Evolutionary conservation across 805 yeast genomes (phyloP), one percentile per base, ranked within the genome.

Genomic region (Isabelozyma gotoi): DNA sequence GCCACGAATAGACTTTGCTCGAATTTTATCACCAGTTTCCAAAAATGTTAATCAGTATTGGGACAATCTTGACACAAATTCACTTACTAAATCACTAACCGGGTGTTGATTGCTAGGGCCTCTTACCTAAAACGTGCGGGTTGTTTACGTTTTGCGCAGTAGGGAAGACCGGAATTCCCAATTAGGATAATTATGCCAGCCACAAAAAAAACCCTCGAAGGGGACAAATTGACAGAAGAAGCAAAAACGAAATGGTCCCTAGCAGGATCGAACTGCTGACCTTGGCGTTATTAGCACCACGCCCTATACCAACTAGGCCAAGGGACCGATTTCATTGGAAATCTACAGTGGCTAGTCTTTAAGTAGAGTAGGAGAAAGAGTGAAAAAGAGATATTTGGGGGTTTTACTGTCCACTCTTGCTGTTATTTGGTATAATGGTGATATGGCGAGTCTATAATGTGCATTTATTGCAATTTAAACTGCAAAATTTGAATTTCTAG

Each of bases 231-330:
- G 3, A 33, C n/a, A 33, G 10, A 5, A 32, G 33, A 42, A 27
- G 19, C n/a, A 38, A 45, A 58, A 52, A 62, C 55, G 38, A 55
- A 66, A 59, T 82, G 88, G 81, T 82, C 85, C 85, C 85, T 81
- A 80, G 85, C 88, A 79, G 88, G 88, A 81, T 82, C 88, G 88
- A 82, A 82, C 88, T 79, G 88, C 85, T 80, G 88, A 82, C 81
- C 88, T 71, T 57, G 76, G 76, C 74, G 75, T 71, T 71, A 70
- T 71, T 71, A 71, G 75, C 76, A 71, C 76, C 75, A 59, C 75
- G 75, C 75, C 75, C 66, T 71, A 69, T 7, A 71, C 76, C 75
- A 70, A 71, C 76, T 71, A 71, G 76, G 76, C 76, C 75, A 70
- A 71, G 76, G 75, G 76, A 69, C 75, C 75, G 21, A 24, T 24